Conservation (phyloP, 306 rosid genomes). For the Ochetophila trinervis region DNA sequence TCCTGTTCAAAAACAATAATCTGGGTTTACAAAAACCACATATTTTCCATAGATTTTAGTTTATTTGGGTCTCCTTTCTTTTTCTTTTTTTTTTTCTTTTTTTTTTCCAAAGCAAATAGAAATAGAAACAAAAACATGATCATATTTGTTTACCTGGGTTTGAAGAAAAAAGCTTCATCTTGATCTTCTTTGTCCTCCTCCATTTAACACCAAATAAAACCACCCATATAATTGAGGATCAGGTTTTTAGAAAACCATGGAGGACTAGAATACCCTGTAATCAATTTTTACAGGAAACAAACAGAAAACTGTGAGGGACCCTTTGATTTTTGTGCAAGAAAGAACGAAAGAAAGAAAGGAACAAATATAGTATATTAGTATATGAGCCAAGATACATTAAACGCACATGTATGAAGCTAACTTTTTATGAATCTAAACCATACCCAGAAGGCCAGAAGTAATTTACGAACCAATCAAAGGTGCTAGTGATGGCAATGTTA, state of each 20-base stretch:
- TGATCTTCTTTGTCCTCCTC: conserved; percentile 23
- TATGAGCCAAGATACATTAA: conserved; percentile 23
- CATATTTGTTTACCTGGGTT: conserved; percentile 38
- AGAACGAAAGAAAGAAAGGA: conserved; percentile 32
- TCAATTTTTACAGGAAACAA: conserved; percentile 18
- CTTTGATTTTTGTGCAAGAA: conserved; percentile 19
- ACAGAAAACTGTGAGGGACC: conserved; percentile 6
- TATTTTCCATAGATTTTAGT: conserved; percentile 2
- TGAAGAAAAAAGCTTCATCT: conserved; percentile 27
- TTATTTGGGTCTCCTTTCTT: background rate
- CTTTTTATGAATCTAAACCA: conserved; percentile 36
- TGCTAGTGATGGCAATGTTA: conserved; percentile 30
- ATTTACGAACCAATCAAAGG: conserved; percentile 38
- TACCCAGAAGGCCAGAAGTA: conserved; percentile 17
- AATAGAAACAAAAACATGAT: conserved; percentile 4
- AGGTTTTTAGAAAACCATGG: conserved; percentile 24
- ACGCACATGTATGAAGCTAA: conserved; percentile 33
- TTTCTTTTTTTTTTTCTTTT: no score
- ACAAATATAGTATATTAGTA: background rate
- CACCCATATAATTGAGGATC: conserved; percentile 27
- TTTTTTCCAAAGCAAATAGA: background rate
- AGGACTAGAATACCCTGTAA: conserved; percentile 33
- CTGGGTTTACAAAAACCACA: conserved; percentile 23
- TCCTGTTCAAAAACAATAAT: conserved; percentile 25
- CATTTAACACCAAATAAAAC: conserved; percentile 27